A percentile compares a stretch with the other conserved stretches of the same genome.
phyloP scores from a whole-genome alignment of 768 basidiomycete genomes.

The Tulasnella sp. region DNA sequence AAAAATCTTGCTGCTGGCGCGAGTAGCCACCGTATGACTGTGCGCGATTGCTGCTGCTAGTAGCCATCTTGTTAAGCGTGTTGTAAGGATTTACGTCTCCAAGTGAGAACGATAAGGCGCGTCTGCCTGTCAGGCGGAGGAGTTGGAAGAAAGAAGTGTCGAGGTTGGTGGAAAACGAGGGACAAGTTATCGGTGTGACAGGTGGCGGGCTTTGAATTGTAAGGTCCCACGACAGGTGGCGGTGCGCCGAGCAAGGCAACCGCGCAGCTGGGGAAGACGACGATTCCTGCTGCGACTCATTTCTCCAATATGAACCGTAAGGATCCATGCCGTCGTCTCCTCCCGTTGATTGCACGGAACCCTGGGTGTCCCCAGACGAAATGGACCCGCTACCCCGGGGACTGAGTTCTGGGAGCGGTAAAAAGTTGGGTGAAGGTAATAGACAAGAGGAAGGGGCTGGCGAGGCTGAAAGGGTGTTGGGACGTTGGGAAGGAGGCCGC shows the following conservation, averaged over 20 bases:
- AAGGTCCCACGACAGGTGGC: slow-evolving; percentile 6
- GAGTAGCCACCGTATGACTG: neutral
- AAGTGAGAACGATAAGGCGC: slow-evolving; percentile 11
- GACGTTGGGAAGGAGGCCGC: slow-evolving; percentile 10
- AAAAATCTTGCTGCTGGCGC: neutral
- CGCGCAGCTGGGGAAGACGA: neutral
- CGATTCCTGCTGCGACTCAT: neutral
- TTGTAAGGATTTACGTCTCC: neutral
- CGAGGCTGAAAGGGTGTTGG: slow-evolving; percentile 2
- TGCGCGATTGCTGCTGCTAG: slow-evolving; percentile 7
- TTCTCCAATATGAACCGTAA: slow-evolving; percentile 2
- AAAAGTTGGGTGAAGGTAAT: slow-evolving; percentile 10
- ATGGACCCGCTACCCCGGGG: neutral
- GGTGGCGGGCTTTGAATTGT: neutral
- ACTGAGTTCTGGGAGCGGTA: neutral
- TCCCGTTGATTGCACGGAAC: neutral
- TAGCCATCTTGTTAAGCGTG: neutral
- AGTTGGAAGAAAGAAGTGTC: neutral
- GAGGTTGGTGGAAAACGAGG: neutral
- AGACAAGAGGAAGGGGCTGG: slow-evolving; percentile 23
- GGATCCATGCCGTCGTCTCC: neutral
- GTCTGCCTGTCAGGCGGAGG: neutral
- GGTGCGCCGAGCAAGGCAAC: neutral
- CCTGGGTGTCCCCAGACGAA: neutral
- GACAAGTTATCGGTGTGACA: neutral